Evolutionary conservation across 257 asterid species (phyloP).

Genomic region (Gentiana macrophylla): DNA sequence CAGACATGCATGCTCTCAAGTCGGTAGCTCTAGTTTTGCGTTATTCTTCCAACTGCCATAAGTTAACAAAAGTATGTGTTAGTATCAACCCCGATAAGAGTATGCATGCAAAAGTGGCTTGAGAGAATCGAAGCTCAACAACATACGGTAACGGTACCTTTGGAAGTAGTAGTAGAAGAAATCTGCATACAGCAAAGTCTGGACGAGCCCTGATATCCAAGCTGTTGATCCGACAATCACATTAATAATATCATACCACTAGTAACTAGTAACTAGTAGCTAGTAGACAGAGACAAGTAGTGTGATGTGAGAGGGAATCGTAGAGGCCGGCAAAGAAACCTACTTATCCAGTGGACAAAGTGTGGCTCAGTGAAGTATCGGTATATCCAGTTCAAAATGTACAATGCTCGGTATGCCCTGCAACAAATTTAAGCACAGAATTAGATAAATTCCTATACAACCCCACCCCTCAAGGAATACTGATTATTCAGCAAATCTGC

Average conservation of each 20-base stretch:
- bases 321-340: slow-evolving; percentile 14
- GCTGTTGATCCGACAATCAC: slow-evolving; percentile 24
- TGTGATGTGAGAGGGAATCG: neutral
- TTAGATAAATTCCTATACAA: neutral
- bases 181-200: slow-evolving; percentile 75
- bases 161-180: slow-evolving; percentile 87
- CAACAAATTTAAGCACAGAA: slow-evolving; percentile 14
- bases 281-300: too few species aligned
- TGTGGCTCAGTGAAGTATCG: slow-evolving; percentile 89
- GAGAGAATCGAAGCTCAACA: neutral
- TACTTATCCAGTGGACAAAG: slow-evolving; percentile 82
- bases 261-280: neutral
- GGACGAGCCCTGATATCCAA: slow-evolving; percentile 75
- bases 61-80: neutral
- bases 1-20: slow-evolving; percentile 21
- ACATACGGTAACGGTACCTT: slow-evolving; percentile 29
- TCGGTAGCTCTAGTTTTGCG: slow-evolving; percentile 61
- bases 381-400: slow-evolving; percentile 82
- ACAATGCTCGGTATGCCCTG: slow-evolving; percentile 75
- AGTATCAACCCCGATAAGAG: neutral
- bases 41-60: slow-evolving; percentile 67
- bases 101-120: neutral
- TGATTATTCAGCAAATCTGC: too few species aligned
- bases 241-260: too few species aligned
- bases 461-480: too few species aligned